Percentiles rank a stretch among this genome's conserved stretches.
Conservation (phyloP, 2,329 filamentous ascomycete genomes). For the Pseudogymnoascus sp. region DNA sequence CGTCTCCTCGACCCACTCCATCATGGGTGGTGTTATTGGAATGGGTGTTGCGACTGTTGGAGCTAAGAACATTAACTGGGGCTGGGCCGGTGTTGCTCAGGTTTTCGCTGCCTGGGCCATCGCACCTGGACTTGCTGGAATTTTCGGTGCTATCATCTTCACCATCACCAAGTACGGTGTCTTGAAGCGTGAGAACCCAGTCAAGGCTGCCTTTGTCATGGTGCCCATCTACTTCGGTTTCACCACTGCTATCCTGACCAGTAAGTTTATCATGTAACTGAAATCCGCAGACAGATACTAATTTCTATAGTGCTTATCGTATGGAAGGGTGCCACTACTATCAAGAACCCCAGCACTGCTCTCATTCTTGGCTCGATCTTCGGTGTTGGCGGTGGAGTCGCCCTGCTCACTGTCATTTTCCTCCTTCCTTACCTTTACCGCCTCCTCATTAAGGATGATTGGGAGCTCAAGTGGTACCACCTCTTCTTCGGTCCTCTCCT, state of each 20-base stretch:
- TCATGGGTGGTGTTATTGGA: slow-evolving; percentile 51
- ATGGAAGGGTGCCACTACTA: slow-evolving; percentile 35
- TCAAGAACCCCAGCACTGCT: slow-evolving; percentile 26
- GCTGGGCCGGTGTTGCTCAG: slow-evolving; percentile 48
- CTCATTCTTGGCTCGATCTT: slow-evolving; percentile 35
- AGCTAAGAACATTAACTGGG: slow-evolving; percentile 45
- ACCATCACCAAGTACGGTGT: slow-evolving; percentile 36
- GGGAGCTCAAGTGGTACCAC: slow-evolving; percentile 34
- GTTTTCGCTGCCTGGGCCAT: slow-evolving; percentile 55
- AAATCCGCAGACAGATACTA: background rate
- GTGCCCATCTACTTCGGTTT: slow-evolving; percentile 36
- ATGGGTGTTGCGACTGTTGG: slow-evolving; percentile 51
- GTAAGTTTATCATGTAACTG: slow-evolving; percentile 16
- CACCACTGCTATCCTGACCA: slow-evolving; percentile 34
- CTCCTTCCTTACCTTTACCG: slow-evolving; percentile 40
- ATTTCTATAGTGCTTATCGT: slow-evolving; percentile 26
- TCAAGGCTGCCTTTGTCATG: slow-evolving; percentile 33
- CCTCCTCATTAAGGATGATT: slow-evolving; percentile 36
- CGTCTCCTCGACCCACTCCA: slow-evolving; percentile 54
- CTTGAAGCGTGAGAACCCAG: slow-evolving; percentile 34
- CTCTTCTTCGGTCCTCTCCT: slow-evolving; percentile 36
- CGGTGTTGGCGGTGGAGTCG: slow-evolving; percentile 33
- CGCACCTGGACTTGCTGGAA: slow-evolving; percentile 46
- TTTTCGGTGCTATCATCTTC: slow-evolving; percentile 43
- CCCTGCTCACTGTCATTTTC: slow-evolving; percentile 34